Evolutionary conservation across 164 flowering plant species (phyloP).

Genomic region (Saururus chinensis): DNA sequence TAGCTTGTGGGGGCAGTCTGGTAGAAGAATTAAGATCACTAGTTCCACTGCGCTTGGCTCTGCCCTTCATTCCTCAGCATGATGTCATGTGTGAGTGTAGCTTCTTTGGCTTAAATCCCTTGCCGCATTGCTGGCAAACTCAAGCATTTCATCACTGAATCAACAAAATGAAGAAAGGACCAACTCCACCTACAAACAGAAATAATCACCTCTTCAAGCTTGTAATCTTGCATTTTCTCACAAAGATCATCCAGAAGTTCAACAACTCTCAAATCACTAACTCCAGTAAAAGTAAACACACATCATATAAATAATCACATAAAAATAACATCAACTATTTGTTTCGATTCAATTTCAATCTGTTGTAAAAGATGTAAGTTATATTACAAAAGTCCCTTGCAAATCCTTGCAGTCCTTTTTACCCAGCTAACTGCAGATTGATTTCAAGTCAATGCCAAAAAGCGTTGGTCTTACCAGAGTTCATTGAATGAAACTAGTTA

Average conservation of each 20-base stretch:
- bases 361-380: no score
- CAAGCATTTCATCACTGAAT: not conserved
- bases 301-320: not conserved
- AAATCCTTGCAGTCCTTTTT: no score
- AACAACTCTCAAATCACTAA: slow-evolving; percentile 84
- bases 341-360: no score
- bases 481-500: no score
- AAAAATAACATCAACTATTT: no score
- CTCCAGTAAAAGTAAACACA: slow-evolving; percentile 29
- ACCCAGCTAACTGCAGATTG: no score
- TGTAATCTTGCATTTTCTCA: slow-evolving; percentile 93
- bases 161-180: not conserved
- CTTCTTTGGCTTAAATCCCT: slow-evolving; percentile 65
- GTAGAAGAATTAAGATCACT: not conserved
- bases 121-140: slow-evolving; percentile 66
- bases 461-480: no score
- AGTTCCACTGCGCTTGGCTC: slow-evolving; percentile 9
- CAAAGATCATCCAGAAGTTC: slow-evolving; percentile 94
- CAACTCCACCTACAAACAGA: not conserved
- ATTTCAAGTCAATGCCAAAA: no score
- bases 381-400: no score
- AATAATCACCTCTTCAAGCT: slow-evolving; percentile 59
- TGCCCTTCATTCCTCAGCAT: slow-evolving; percentile 50
- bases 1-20: not conserved
- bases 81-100: slow-evolving; percentile 67